Conservation (phyloP, 2,329 filamentous ascomycete genomes). For the Fusarium concolor region DNA sequence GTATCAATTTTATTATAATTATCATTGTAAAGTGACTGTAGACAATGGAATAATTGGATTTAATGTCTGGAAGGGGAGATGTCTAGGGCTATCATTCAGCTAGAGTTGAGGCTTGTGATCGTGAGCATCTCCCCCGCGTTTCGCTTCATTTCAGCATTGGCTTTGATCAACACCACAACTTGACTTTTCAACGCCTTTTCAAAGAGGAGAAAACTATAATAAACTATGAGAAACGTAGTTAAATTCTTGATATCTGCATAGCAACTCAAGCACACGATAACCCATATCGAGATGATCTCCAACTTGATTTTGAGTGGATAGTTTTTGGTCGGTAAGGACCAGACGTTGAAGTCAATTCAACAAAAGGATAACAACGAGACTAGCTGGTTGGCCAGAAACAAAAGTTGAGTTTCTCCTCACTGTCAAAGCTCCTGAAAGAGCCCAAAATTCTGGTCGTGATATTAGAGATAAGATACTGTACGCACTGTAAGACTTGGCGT, state of each 20-base stretch:
- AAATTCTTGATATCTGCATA: not conserved
- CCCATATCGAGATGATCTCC: not conserved
- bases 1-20: too few relatives aligned
- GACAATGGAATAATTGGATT: not conserved
- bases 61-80: not conserved
- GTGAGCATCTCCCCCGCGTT: not conserved
- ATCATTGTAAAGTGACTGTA: too few relatives aligned
- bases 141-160: not conserved
- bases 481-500: not conserved
- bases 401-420: slow-evolving; percentile 11
- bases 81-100: not conserved
- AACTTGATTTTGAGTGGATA: not conserved
- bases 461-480: not conserved
- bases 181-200: not conserved
- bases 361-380: slow-evolving; percentile 3
- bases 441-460: not conserved
- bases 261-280: not conserved
- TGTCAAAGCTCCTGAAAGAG: slow-evolving; percentile 7
- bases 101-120: not conserved
- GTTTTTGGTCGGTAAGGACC: slow-evolving; percentile 1
- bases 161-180: not conserved
- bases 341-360: slow-evolving; percentile 9
- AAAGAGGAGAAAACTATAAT: not conserved
- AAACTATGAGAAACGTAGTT: not conserved
- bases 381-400: slow-evolving; percentile 18